Evolutionary conservation across 805 yeast genomes (phyloP).

Genomic region (Starmerella bombi): DNA sequence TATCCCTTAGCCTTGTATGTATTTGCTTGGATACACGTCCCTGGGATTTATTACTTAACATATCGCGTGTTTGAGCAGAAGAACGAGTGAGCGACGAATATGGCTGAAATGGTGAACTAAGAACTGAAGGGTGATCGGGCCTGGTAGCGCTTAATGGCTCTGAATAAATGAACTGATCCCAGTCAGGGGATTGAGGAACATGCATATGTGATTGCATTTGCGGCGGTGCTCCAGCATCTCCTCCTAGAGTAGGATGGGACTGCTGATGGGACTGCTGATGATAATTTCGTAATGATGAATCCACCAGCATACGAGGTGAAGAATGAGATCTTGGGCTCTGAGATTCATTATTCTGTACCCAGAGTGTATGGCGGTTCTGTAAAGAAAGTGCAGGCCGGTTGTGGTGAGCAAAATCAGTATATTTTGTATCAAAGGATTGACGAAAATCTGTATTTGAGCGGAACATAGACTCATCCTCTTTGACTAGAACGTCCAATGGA

Average conservation of each 20-base stretch:
- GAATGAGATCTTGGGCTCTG: neutral
- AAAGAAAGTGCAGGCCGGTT: constrained; percentile 11
- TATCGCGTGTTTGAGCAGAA: too few relatives aligned
- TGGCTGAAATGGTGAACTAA: neutral
- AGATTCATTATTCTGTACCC: neutral
- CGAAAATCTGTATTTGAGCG: neutral
- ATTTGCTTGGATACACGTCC: too few relatives aligned
- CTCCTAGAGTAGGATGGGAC: neutral
- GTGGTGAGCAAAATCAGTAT: constrained; percentile 9
- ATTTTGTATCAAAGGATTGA: constrained; percentile 7
- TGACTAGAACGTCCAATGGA: constrained; percentile 12
- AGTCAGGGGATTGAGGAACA: constrained; percentile 1
- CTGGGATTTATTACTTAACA: too few relatives aligned
- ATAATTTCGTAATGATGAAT: neutral
- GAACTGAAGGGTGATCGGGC: neutral
- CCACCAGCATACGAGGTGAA: neutral
- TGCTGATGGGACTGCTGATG: neutral
- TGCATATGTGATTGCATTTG: neutral
- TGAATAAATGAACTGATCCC: constrained; percentile 2
- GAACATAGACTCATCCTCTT: constrained; percentile 3
- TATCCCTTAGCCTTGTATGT: too few relatives aligned
- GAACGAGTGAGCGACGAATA: neutral
- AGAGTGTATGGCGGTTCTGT: neutral
- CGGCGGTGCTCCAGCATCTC: neutral
- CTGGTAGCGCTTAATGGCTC: neutral